phyloP scores from a whole-genome alignment of 805 yeast species.

The Sungouiella blattae region DNA sequence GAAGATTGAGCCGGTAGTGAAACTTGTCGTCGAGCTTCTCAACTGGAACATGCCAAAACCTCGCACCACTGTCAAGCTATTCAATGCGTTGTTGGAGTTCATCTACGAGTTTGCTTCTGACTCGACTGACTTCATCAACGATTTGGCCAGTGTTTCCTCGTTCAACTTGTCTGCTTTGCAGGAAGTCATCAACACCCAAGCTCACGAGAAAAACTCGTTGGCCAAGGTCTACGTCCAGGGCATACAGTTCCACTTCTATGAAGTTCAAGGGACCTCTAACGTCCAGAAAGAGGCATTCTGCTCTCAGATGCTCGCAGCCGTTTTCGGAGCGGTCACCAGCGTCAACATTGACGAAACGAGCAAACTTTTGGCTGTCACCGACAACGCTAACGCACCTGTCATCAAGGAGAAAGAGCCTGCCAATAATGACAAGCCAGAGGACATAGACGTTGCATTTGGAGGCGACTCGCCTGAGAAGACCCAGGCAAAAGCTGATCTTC shows the following conservation, averaged over 20 bases:
- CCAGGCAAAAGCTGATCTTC: slow-evolving; percentile 50
- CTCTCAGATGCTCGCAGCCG: slow-evolving; percentile 18
- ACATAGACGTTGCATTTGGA: slow-evolving; percentile 22
- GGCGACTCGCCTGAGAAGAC: slow-evolving; percentile 35
- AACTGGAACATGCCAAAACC: slow-evolving; percentile 31
- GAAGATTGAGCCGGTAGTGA: slow-evolving; percentile 35
- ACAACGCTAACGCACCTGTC: too few species aligned
- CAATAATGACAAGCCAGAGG: slow-evolving; percentile 15
- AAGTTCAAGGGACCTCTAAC: slow-evolving; percentile 19
- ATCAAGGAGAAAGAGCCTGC: slow-evolving; percentile 36
- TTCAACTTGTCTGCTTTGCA: slow-evolving; percentile 17
- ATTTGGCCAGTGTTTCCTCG: slow-evolving; percentile 15
- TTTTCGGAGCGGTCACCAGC: slow-evolving; percentile 20
- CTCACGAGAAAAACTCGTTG: slow-evolving; percentile 21
- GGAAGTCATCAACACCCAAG: slow-evolving; percentile 14
- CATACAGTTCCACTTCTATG: slow-evolving; percentile 39
- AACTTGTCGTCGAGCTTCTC: slow-evolving; percentile 35
- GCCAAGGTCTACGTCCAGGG: slow-evolving; percentile 39
- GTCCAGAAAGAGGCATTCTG: slow-evolving; percentile 17
- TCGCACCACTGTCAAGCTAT: slow-evolving; percentile 40
- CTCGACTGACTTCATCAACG: slow-evolving; percentile 49
- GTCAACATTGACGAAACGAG: slow-evolving; percentile 24
- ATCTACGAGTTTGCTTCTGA: slow-evolving; percentile 60
- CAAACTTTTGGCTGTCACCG: slow-evolving; percentile 15
- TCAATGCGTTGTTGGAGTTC: slow-evolving; percentile 54